Evolutionary conservation across 805 yeast genomes (phyloP), one percentile per base, ranked within the genome.

Genomic region (Myxozyma sirexii): DNA sequence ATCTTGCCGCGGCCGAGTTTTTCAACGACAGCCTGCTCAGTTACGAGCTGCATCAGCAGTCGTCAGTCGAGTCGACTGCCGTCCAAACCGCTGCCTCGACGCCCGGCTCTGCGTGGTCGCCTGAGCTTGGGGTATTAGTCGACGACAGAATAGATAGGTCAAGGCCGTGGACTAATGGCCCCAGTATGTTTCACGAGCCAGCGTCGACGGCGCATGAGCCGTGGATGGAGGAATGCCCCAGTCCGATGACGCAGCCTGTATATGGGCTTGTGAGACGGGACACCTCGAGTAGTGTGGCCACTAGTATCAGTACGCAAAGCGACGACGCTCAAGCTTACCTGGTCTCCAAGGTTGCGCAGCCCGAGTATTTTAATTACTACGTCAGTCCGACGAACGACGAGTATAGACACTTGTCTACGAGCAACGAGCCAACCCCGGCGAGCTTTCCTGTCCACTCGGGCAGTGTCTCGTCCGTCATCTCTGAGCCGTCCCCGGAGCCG

Each of bases 261-360:
- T 29, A 7, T 29, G 33, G 33, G 33, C 33, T 7, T 6, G 10
- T 29, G 33, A 29, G 48, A 8, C 48, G 48, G 2, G 35, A 24
- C 26, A 44, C 48, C 19, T 24, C 33, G 24, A 44, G 48, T 17
- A 44, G 48, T 27, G 26, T 44, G 24, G 48, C 48, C 15, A 44
- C 48, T 6, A 44, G 19, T 44, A 27, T 44, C 17, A 44, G 48
- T 17, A 26, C 35, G 33, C 48, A 44, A 26, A 44, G 48, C 17
- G 37, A 26, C 7, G 19, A 24, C 15, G 48, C 24, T 27, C 27
- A 19, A n/a, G 3, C 48, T 12, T 24, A 2, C n/a, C 7, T 19
- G 13, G 7, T n/a, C 35, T 2, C 31, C 19, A 24, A 24, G 27
- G 31, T 27, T 24, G 35, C 8, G 21, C 42, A 38, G 21, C 42